Evolutionary conservation across 2,329 filamentous ascomycete genomes (phyloP).

Genomic region (Cadophora sp.): DNA sequence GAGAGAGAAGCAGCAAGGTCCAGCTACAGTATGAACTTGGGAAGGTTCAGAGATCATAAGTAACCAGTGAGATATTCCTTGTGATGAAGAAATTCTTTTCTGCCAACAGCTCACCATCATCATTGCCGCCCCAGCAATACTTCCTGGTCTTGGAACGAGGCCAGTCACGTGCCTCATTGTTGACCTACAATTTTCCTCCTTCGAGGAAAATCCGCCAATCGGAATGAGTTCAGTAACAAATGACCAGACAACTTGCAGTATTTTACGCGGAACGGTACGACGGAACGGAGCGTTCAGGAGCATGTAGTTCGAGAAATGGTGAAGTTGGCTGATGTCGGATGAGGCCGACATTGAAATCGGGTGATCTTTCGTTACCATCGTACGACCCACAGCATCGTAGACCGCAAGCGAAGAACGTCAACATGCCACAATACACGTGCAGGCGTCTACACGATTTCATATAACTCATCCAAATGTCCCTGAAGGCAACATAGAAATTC

Average conservation of each 20-base stretch:
- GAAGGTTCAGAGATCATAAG: too few species aligned
- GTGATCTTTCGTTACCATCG: conserved; percentile 2
- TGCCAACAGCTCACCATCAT: too few species aligned
- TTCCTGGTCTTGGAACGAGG: background rate
- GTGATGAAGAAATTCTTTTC: too few species aligned
- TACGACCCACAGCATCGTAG: conserved; percentile 9
- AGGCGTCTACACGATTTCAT: background rate
- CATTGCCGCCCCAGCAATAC: too few species aligned
- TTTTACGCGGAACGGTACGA: background rate
- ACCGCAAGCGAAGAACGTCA: background rate
- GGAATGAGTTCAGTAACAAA: background rate
- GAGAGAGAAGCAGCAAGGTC: too few species aligned
- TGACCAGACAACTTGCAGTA: background rate
- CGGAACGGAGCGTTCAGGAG: background rate
- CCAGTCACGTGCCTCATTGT: background rate
- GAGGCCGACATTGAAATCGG: background rate
- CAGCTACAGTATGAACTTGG: too few species aligned
- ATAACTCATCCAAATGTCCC: background rate
- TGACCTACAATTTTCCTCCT: background rate
- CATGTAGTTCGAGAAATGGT: background rate
- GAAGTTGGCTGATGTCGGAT: conserved; percentile 9
- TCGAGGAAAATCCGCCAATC: background rate
- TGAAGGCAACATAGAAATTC: background rate
- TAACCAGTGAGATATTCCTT: too few species aligned
- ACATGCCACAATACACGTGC: conserved; percentile 14